These are phyloP conservation scores for Daldinia concentrica DNA, from an alignment of 495 filamentous ascomycete species.

Conservation along the genomic window DNA sequence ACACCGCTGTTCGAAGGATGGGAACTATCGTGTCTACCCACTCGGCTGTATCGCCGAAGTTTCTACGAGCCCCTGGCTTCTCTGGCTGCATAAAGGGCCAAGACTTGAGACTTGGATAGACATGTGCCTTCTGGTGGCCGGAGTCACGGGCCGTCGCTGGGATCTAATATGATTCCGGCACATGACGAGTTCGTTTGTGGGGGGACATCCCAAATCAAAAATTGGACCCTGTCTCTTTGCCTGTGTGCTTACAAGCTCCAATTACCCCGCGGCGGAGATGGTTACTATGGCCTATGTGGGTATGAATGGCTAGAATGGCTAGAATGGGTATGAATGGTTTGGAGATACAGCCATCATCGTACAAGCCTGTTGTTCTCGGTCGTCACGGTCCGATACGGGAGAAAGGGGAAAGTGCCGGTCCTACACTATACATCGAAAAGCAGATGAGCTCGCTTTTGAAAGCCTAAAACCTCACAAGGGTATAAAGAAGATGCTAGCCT, in stretches of 20 bases:
- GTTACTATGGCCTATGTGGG: constrained; percentile 43
- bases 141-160: constrained; percentile 49
- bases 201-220: constrained; percentile 32
- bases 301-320: constrained; percentile 29
- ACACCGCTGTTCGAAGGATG: constrained; percentile 33
- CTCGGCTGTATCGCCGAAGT: constrained; percentile 41
- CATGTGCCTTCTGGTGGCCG: constrained; percentile 37
- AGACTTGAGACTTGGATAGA: constrained; percentile 3
- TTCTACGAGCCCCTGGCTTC: constrained; percentile 30
- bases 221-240: constrained; percentile 26
- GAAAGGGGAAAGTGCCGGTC: constrained; percentile 51
- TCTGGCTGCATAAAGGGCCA: constrained; percentile 10
- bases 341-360: constrained; percentile 41
- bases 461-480: constrained; percentile 28
- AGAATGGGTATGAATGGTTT: constrained; percentile 35
- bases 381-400: constrained; percentile 60
- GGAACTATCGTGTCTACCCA: constrained; percentile 31
- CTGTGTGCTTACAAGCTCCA: constrained; percentile 38
- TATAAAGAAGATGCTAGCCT: constrained; percentile 41
- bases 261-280: constrained; percentile 50
- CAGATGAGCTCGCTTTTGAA: constrained; percentile 5
- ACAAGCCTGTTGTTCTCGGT: constrained; percentile 55
- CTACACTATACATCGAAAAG: constrained; percentile 25
- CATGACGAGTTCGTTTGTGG: constrained; percentile 42
- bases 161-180: constrained; percentile 44